Base-by-base conservation (phyloP, 441 rosid genomes). In the Hura crepitans region DNA sequence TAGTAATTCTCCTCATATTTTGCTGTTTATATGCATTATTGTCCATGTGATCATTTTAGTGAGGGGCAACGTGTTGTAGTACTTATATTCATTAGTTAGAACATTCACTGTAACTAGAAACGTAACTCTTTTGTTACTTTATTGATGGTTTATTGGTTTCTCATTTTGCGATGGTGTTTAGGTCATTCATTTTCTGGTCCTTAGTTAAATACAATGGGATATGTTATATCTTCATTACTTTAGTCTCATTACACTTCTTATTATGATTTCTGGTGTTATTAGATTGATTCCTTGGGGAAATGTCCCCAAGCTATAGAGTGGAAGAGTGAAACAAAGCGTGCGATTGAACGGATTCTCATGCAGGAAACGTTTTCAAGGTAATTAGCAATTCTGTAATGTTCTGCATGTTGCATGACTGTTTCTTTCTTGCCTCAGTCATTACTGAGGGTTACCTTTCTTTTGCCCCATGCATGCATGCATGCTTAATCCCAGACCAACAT, bases 281-380 rank as follows among this genome's bases (percentile, higher is more conserved):
- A 63, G 55, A 33, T 45, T 42, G 42, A 57, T 30, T 68, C 61
- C 55, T 54, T 59, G 33, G 57, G 72, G 65, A 80, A 73, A 68
- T 83, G 75, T 72, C 78, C 81, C 47, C 78, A 50, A 62, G 62
- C 66, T 72, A 56, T 74, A 33, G 76, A 51, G 49, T 78, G 78
- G 82, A 84, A 62, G 72, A 75, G 67, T 74, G 85, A 81, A 74
- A 75, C 86, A 72, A 92, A 90, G 84, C 77, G 70, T 74, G 79
- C 85, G 65, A 90, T 95, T 78, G 99, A 86, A 80, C 88, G 70
- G 78, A 84, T 95, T 77, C 85, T 95, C 62, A 69, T 80, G 89
- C 85, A 79, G 81, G 94, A 87, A 81, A 87, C 87, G 20, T 92
- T 87, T 79, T 84, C 97, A 28, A 83, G 99, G 97, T 94, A 86